These are phyloP conservation scores for Coemansia furcata DNA, from an alignment of 192 early-diverging fungal genomes.

Conservation along the genomic window DNA sequence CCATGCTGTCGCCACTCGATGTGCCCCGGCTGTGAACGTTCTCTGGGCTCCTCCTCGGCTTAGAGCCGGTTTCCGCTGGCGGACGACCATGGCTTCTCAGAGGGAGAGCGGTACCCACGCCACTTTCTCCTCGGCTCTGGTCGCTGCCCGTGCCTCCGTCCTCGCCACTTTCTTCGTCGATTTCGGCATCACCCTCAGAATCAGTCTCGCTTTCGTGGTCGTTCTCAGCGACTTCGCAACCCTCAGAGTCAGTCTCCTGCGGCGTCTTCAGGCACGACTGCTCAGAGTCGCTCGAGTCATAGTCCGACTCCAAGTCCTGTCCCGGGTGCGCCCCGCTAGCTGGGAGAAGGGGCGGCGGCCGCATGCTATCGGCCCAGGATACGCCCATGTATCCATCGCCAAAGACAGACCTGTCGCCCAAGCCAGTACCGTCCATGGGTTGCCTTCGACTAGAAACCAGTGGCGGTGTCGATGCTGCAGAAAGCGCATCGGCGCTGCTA, in stretches of 20 bases:
- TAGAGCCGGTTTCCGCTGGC: neutral
- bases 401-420: neutral
- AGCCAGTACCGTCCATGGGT: neutral
- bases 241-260: constrained; percentile 29
- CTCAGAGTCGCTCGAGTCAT: constrained; percentile 40
- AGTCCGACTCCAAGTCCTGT: constrained; percentile 8
- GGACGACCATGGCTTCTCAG: neutral
- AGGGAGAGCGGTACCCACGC: too few relatives aligned
- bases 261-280: constrained; percentile 39
- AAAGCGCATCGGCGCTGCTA: neutral
- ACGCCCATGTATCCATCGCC: neutral
- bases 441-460: neutral
- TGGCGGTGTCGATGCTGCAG: constrained; percentile 7
- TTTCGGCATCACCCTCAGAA: neutral
- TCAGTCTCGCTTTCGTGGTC: neutral
- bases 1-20: neutral
- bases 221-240: constrained; percentile 10
- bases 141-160: neutral
- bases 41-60: neutral
- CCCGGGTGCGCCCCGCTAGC: constrained; percentile 1
- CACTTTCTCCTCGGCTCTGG: neutral
- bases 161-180: constrained; percentile 5
- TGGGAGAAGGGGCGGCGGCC: constrained; percentile 11
- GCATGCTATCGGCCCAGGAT: constrained; percentile 2
- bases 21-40: neutral